A percentile compares a stretch with the other conserved stretches of the same genome.
Conservation (phyloP, 306 rosid genomes). For the Gastrolobium bilobum region DNA sequence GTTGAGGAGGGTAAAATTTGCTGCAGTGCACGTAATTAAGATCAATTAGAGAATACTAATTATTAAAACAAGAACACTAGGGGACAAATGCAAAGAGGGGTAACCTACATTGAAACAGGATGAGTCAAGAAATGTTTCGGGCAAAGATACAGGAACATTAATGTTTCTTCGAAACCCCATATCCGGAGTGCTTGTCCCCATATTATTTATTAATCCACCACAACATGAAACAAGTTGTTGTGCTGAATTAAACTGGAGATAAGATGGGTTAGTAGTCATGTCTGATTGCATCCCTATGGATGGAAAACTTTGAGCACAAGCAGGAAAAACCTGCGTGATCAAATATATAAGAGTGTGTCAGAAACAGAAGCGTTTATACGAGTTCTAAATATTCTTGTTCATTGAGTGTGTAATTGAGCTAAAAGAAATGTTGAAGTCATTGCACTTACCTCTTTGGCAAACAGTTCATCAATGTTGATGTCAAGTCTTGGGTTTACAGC, state of each 20-base stretch:
- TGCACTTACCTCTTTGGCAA: conserved; percentile 80
- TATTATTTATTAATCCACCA: conserved; percentile 66
- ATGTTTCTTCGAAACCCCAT: conserved; percentile 64
- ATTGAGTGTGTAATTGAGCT: not conserved
- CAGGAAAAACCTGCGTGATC: conserved; percentile 70
- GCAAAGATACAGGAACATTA: conserved; percentile 68
- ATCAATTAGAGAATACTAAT: conserved; percentile 5
- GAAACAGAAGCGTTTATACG: conserved; percentile 5
- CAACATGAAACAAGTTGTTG: conserved; percentile 71
- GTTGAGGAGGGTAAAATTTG: conserved; percentile 64
- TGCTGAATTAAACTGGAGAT: conserved; percentile 67
- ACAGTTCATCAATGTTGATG: conserved; percentile 82
- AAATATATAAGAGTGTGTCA: conserved; percentile 36
- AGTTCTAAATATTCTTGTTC: not conserved
- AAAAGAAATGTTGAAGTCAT: not conserved
- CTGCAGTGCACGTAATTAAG: conserved; percentile 51
- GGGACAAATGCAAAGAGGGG: not conserved
- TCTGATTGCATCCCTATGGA: conserved; percentile 68
- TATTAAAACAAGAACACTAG: not conserved
- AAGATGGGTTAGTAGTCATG: conserved; percentile 59
- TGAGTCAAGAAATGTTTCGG: conserved; percentile 72
- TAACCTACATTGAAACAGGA: conserved; percentile 73
- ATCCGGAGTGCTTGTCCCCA: conserved; percentile 66
- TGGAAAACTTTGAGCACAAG: conserved; percentile 62
- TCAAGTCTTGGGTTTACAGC: conserved; percentile 91